Conservation (phyloP, 805 yeast genomes). For the Yueomyces sinensis region DNA sequence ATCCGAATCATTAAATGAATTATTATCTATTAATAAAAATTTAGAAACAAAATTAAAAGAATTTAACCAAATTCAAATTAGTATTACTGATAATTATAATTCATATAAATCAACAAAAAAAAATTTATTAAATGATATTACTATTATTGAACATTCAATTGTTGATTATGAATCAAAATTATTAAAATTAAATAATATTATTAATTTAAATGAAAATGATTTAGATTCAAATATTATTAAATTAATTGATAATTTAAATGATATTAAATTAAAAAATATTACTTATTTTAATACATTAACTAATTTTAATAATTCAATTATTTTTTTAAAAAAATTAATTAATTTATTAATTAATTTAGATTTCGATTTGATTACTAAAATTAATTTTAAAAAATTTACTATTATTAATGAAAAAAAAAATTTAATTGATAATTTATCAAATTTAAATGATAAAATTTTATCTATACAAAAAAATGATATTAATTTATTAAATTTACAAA, state of each 20-base stretch:
- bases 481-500: neutral
- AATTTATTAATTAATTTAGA: too few relatives aligned
- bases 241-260: constrained; percentile 13
- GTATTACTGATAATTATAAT: constrained; percentile 45
- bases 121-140: constrained; percentile 43
- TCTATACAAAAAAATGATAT: neutral
- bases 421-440: neutral
- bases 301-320: neutral
- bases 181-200: constrained; percentile 46
- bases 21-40: constrained; percentile 33
- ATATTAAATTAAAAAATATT: too few relatives aligned
- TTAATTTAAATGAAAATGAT: constrained; percentile 46
- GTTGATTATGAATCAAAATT: constrained; percentile 44
- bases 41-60: constrained; percentile 45
- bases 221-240: constrained; percentile 40
- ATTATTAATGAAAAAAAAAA: too few relatives aligned
- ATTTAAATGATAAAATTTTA: neutral
- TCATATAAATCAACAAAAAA: constrained; percentile 51
- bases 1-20: constrained; percentile 11
- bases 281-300: neutral
- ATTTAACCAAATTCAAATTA: constrained; percentile 50
- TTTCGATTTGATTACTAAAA: neutral
- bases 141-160: constrained; percentile 44
- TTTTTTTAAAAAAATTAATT: too few relatives aligned
- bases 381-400: too few relatives aligned